Conservation (phyloP, 2,329 filamentous ascomycete genomes). For the Verticillium isaacii region DNA sequence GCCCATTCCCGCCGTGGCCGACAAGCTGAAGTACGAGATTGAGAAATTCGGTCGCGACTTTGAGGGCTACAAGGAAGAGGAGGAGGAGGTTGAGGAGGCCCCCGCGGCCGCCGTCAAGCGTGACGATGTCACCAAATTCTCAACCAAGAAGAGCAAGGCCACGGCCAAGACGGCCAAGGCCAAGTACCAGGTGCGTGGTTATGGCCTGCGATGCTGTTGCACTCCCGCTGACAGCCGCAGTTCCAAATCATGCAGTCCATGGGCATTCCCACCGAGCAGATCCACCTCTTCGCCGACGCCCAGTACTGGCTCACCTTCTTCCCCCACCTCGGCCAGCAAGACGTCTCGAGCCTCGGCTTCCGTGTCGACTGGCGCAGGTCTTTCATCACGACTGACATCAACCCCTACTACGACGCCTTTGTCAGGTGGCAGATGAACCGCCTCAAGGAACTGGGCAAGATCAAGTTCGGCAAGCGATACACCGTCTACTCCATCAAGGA, state of each 20-base stretch:
- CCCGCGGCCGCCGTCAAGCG: conserved; percentile 58
- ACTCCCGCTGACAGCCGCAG: conserved; percentile 33
- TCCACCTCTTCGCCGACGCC: conserved; percentile 90
- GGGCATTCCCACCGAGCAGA: conserved; percentile 81
- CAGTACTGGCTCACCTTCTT: conserved; percentile 90
- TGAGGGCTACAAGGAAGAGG: conserved; percentile 65
- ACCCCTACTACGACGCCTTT: conserved; percentile 90
- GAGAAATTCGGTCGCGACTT: conserved; percentile 86
- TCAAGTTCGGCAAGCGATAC: conserved; percentile 89
- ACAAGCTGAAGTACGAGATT: conserved; percentile 89
- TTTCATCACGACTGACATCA: conserved; percentile 84
- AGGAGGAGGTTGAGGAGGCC: conserved; percentile 24
- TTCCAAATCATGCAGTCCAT: conserved; percentile 93
- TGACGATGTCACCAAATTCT: conserved; percentile 87
- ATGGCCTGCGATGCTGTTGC: neutral
- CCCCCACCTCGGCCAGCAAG: conserved; percentile 38
- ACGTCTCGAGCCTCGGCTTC: conserved; percentile 11
- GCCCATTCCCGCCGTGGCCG: conserved; percentile 95
- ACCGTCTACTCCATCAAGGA: conserved; percentile 68
- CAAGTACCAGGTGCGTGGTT: conserved; percentile 85
- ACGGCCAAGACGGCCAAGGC: conserved; percentile 84
- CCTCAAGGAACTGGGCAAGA: conserved; percentile 83
- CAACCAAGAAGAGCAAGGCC: conserved; percentile 87
- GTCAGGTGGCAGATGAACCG: conserved; percentile 97
- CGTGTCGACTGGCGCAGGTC: conserved; percentile 13